Evolutionary conservation across 352 stramenopile genomes (phyloP).

Genomic region (Globisporangium viniferum): DNA sequence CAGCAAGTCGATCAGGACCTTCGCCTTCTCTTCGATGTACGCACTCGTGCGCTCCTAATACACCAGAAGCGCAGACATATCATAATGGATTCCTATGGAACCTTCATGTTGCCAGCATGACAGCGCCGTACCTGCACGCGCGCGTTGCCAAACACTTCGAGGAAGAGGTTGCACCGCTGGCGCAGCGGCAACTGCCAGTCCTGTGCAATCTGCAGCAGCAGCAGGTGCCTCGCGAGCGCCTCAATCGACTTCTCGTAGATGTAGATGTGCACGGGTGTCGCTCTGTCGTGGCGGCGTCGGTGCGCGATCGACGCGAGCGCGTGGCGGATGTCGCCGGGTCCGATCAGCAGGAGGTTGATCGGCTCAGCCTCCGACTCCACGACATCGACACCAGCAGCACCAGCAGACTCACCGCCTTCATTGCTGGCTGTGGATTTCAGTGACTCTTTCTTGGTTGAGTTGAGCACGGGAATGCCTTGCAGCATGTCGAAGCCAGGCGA

Average conservation of each 20-base stretch:
- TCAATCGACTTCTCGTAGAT: conserved; percentile 86
- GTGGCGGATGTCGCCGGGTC: conserved; percentile 72
- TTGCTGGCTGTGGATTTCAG: neutral
- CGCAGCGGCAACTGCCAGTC: conserved; percentile 88
- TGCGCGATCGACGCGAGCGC: conserved; percentile 50
- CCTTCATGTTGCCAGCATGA: neutral
- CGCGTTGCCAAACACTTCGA: conserved; percentile 94
- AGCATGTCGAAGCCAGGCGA: conserved; percentile 72
- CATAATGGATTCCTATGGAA: neutral
- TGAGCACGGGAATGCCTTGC: conserved; percentile 9
- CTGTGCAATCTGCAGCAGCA: conserved; percentile 84
- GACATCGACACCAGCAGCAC: conserved; percentile 16
- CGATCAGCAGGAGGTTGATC: conserved; percentile 56
- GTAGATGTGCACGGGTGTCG: conserved; percentile 82
- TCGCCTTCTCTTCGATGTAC: conserved; percentile 81
- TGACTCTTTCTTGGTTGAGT: neutral
- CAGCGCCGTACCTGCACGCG: conserved; percentile 59
- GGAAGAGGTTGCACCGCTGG: conserved; percentile 85
- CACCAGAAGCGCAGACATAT: neutral
- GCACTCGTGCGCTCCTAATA: conserved; percentile 67
- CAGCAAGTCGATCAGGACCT: conserved; percentile 67
- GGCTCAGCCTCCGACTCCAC: conserved; percentile 12
- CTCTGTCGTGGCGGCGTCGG: conserved; percentile 36
- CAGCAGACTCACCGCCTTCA: neutral
- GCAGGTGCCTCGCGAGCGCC: conserved; percentile 81